These are phyloP conservation scores for Brachypodium distachyon DNA, from an alignment of 202 grass and related monocot species.

Conservation along the genomic window DNA sequence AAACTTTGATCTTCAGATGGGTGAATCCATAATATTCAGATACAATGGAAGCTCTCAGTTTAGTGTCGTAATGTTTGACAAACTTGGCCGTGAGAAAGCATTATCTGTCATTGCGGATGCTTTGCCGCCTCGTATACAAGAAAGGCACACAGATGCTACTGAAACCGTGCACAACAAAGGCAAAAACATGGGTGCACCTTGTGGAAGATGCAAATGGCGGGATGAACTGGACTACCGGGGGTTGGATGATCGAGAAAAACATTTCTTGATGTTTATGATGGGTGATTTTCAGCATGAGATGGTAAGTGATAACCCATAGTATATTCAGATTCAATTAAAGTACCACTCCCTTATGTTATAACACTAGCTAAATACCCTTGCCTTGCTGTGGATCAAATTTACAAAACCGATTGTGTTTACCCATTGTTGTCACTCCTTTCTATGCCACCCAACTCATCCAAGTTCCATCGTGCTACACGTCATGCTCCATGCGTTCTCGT, in stretches of 20 bases:
- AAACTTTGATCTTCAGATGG: neutral
- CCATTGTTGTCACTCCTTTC: too few relatives aligned
- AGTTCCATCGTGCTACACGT: too few relatives aligned
- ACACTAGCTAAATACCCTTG: too few relatives aligned
- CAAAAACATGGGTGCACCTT: too few relatives aligned
- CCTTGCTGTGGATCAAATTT: too few relatives aligned
- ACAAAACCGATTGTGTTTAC: too few relatives aligned
- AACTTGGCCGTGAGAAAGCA: slow-evolving; percentile 10
- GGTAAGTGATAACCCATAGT: neutral
- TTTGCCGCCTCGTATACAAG: neutral
- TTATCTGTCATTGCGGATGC: neutral
- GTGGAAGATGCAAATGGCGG: neutral
- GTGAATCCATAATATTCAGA: slow-evolving; percentile 18
- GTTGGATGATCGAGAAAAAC: neutral
- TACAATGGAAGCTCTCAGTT: slow-evolving; percentile 14
- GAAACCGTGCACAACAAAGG: neutral
- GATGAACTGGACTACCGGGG: neutral
- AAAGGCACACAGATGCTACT: neutral
- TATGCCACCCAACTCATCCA: too few relatives aligned
- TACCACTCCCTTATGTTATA: neutral
- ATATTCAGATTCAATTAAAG: neutral
- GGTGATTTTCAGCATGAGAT: neutral
- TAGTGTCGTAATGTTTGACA: slow-evolving; percentile 24
- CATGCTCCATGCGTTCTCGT: too few relatives aligned
- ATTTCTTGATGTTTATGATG: neutral